Percentiles rank a stretch among this genome's conserved stretches.
phyloP scores from a whole-genome alignment of 139 green algal species.

The Chlamydomonas asymmetrica region DNA sequence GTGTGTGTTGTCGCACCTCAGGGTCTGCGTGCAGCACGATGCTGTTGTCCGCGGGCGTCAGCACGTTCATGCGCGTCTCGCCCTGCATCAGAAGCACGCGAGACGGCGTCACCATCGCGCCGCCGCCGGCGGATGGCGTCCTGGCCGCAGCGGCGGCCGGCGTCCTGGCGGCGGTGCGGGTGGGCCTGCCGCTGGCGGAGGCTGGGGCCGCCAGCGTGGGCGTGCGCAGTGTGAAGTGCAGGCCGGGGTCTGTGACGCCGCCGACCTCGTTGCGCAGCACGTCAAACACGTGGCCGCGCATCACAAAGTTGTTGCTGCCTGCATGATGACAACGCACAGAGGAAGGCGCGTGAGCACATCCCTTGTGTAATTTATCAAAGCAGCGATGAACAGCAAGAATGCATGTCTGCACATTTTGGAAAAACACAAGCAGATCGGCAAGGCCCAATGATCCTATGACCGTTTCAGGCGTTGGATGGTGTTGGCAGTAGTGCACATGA shows the following conservation, averaged over 20 bases:
- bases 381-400: background rate
- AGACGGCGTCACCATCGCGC: conserved; percentile 47
- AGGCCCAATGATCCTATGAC: background rate
- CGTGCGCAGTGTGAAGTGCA: conserved; percentile 45
- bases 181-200: conserved; percentile 31
- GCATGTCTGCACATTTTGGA: background rate
- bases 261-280: conserved; percentile 83
- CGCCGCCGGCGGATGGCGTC: background rate
- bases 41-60: conserved; percentile 61
- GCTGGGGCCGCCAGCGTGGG: background rate
- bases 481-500: background rate
- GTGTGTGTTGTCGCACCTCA: no score
- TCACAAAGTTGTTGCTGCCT: conserved; percentile 74
- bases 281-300: conserved; percentile 72
- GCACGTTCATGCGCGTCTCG: conserved; percentile 90
- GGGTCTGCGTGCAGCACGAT: conserved; percentile 71
- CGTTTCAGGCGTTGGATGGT: background rate
- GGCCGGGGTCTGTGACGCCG: conserved; percentile 66
- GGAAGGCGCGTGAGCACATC: no score
- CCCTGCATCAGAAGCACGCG: conserved; percentile 63
- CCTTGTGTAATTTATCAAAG: no score
- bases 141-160: background rate
- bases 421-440: background rate
- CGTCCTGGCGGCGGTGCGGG: conserved; percentile 10
- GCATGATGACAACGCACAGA: background rate